Evolutionary conservation across 441 rosid species (phyloP).

Genomic region (Pelargonium australe): DNA sequence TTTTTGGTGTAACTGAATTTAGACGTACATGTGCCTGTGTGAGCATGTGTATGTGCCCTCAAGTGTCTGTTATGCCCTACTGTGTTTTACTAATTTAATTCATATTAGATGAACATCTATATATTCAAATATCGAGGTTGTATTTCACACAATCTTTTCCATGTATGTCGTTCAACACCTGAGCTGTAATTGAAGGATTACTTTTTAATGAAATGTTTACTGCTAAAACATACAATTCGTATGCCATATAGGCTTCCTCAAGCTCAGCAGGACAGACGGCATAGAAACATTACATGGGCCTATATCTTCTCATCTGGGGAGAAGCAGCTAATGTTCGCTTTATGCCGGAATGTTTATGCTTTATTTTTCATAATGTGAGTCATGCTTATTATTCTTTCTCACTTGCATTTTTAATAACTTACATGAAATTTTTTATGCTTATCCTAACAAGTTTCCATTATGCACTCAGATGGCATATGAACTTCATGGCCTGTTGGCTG

Average conservation of each 20-base stretch:
- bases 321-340: too few relatives aligned
- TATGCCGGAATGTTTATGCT: conserved; percentile 19
- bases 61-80: neutral
- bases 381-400: neutral
- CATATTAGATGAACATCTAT: neutral
- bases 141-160: neutral
- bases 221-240: conserved; percentile 13
- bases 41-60: too few relatives aligned
- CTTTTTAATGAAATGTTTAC: neutral
- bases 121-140: neutral
- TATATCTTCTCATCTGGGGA: too few relatives aligned
- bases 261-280: conserved; percentile 78
- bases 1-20: neutral
- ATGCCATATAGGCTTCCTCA: conserved; percentile 72
- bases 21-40: neutral
- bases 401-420: neutral
- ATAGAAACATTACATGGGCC: conserved; percentile 15
- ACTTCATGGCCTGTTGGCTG: conserved; percentile 96
- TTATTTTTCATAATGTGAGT: conserved; percentile 90
- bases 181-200: neutral
- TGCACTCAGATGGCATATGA: conserved; percentile 93
- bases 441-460: conserved; percentile 5
- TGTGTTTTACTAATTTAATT: neutral
- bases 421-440: neutral
- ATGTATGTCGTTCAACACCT: conserved; percentile 9